Conservation (phyloP, 1,139 yeast genomes). For the Geotrichum fermentans region DNA sequence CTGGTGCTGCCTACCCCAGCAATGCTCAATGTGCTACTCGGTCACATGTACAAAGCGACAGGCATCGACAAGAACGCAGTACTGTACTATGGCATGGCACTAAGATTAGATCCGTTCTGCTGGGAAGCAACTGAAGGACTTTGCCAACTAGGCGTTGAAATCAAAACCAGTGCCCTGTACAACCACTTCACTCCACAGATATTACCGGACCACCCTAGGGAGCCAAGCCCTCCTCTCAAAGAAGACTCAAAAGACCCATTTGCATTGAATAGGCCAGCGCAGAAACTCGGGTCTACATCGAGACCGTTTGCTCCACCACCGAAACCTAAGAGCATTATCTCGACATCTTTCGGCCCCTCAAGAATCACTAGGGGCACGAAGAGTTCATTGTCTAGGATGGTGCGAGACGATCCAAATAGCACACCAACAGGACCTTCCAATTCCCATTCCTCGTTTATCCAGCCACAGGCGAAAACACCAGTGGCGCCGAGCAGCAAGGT, state of each 20-base stretch:
- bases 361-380: not conserved
- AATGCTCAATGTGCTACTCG: slow-evolving; percentile 57
- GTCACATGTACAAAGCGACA: slow-evolving; percentile 56
- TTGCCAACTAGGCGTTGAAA: slow-evolving; percentile 53
- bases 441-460: not conserved
- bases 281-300: not conserved
- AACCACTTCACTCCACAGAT: slow-evolving; percentile 31
- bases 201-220: slow-evolving; percentile 15
- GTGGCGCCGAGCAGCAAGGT: not conserved
- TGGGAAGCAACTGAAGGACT: slow-evolving; percentile 84
- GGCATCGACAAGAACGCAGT: slow-evolving; percentile 65
- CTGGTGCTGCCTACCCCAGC: slow-evolving; percentile 17
- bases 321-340: not conserved
- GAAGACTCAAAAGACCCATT: slow-evolving; percentile 4
- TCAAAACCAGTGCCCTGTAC: slow-evolving; percentile 59
- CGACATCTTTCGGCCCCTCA: not conserved
- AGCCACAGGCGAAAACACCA: not conserved
- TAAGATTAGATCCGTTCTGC: slow-evolving; percentile 68
- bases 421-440: slow-evolving; percentile 2
- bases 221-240: not conserved
- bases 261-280: not conserved
- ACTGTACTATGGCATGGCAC: slow-evolving; percentile 60
- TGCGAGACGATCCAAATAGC: not conserved
- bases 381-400: slow-evolving; percentile 3
- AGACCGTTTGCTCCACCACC: slow-evolving; percentile 5